Evolutionary conservation across 352 stramenopile genomes (phyloP).

Genomic region (Pythium oligandrum): DNA sequence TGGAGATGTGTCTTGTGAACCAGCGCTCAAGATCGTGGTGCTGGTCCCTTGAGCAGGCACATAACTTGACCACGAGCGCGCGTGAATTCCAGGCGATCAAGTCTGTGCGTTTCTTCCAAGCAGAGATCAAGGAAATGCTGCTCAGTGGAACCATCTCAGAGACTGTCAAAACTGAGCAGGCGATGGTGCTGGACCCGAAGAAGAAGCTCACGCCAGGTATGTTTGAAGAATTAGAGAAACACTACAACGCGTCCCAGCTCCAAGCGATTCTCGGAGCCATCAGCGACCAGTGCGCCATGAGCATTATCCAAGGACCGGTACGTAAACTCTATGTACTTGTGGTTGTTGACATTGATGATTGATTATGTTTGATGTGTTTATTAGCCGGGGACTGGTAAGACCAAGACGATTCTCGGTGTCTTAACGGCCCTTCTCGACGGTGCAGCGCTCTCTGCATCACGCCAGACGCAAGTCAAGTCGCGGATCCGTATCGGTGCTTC

Average conservation of each 20-base stretch:
- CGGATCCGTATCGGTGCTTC: conserved; percentile 73
- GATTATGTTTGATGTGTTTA: conserved; percentile 1
- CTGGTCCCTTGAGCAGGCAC: conserved; percentile 61
- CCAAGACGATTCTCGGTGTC: conserved; percentile 74
- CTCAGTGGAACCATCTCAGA: conserved; percentile 29
- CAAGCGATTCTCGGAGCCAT: conserved; percentile 65
- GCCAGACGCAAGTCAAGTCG: conserved; percentile 46
- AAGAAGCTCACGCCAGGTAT: conserved; percentile 38
- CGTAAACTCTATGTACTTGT: conserved; percentile 2
- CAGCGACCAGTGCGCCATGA: conserved; percentile 40
- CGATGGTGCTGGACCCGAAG: conserved; percentile 12
- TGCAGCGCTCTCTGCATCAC: conserved; percentile 37
- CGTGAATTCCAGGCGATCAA: conserved; percentile 81
- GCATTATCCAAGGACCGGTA: conserved; percentile 82
- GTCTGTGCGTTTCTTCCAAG: conserved; percentile 45
- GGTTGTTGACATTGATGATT: not conserved
- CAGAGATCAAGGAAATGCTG: conserved; percentile 47
- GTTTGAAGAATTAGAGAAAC: conserved; percentile 36
- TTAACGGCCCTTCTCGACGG: conserved; percentile 72
- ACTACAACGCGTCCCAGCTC: conserved; percentile 77
- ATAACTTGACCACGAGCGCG: conserved; percentile 71
- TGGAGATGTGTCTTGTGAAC: conserved; percentile 69
- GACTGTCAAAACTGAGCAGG: conserved; percentile 20
- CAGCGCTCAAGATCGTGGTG: conserved; percentile 45
- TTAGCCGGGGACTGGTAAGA: conserved; percentile 79